Conservation (phyloP, 2,329 filamentous ascomycete genomes). For the Phoma sp. region DNA sequence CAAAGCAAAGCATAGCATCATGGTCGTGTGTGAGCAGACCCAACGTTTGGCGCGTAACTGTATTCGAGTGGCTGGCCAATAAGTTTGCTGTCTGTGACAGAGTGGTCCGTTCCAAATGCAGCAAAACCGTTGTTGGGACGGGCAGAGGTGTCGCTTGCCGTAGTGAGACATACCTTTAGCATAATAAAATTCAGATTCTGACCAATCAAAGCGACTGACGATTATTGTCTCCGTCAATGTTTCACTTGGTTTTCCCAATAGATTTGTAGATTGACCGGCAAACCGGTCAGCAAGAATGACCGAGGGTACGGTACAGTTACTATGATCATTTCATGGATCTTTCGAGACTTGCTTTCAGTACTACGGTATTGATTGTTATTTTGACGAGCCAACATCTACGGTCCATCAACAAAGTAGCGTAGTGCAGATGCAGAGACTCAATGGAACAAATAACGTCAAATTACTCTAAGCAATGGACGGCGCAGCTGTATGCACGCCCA, state of each 20-base stretch:
- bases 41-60: conserved; percentile 4
- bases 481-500: conserved; percentile 9
- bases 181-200: not conserved
- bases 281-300: not conserved
- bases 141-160: not conserved
- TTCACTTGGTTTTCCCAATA: conserved; percentile 1
- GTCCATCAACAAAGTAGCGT: not conserved
- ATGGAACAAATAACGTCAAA: not conserved
- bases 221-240: not conserved
- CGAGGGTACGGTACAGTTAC: not conserved
- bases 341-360: too few species aligned
- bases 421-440: not conserved
- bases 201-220: conserved; percentile 3
- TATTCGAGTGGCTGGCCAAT: not conserved
- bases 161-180: conserved; percentile 8
- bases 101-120: conserved; percentile 4
- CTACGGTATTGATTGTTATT: too few species aligned
- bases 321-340: not conserved
- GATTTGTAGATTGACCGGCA: not conserved
- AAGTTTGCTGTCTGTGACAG: not conserved
- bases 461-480: not conserved
- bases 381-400: not conserved
- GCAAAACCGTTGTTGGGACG: conserved; percentile 11
- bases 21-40: not conserved
- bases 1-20: conserved; percentile 1